A percentile compares a stretch with the other conserved stretches of the same genome.
Conservation (phyloP, 2,329 filamentous ascomycete genomes). For the Sarocladiaceae sp. region DNA sequence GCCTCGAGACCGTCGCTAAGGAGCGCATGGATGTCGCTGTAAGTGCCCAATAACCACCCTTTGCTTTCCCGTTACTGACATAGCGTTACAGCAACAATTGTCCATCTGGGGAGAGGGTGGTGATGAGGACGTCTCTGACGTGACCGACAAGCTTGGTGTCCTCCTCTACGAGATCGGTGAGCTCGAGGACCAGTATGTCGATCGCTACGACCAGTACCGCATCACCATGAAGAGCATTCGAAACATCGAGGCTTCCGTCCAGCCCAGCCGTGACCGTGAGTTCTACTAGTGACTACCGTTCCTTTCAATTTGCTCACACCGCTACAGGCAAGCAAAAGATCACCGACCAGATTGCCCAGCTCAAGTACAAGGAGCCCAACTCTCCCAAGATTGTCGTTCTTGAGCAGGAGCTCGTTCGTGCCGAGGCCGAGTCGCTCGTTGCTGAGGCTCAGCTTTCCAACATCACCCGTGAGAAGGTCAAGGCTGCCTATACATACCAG, state of each 20-base stretch:
- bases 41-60: constrained; percentile 35
- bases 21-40: constrained; percentile 98
- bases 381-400: constrained; percentile 96
- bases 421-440: constrained; percentile 97
- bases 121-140: constrained; percentile 96
- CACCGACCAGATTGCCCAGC: constrained; percentile 94
- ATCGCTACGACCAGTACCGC: constrained; percentile 98
- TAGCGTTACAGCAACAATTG: constrained; percentile 74
- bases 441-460: constrained; percentile 97
- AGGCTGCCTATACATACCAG: constrained; percentile 96
- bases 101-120: constrained; percentile 94
- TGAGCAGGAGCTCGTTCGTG: constrained; percentile 96
- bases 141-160: constrained; percentile 97
- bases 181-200: constrained; percentile 95
- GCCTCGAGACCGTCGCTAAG: constrained; percentile 86
- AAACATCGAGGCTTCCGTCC: constrained; percentile 97
- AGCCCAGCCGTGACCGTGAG: constrained; percentile 94
- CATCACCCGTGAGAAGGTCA: constrained; percentile 98
- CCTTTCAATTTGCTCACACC: constrained; percentile 10
- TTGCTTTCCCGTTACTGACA: constrained; percentile 12
- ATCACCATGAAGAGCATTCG: constrained; percentile 99
- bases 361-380: constrained; percentile 99
- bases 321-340: constrained; percentile 94
- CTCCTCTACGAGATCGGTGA: constrained; percentile 98
- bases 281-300: constrained; percentile 11